These are phyloP conservation scores for Emydomyces testavorans DNA, from an alignment of 2,329 filamentous ascomycete species.

Conservation along the genomic window DNA sequence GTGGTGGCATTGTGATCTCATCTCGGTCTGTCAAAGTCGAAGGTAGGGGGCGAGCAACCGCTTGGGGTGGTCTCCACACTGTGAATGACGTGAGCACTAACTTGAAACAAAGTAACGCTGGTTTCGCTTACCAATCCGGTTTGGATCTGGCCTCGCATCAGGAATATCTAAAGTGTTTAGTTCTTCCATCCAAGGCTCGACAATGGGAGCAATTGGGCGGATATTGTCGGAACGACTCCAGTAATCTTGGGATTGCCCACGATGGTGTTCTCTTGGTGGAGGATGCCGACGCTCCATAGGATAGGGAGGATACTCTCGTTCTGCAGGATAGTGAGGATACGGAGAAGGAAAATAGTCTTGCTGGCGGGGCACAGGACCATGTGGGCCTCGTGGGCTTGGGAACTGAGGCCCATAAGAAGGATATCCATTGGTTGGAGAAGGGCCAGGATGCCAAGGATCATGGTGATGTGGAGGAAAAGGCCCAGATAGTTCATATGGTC, in stretches of 20 bases:
- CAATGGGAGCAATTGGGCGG: conserved; percentile 8
- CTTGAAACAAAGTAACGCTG: conserved; percentile 1
- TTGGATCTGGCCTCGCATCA: conserved; percentile 9
- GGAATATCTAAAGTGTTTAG: conserved; percentile 14
- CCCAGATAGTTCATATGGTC: conserved; percentile 17
- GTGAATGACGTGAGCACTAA: conserved; percentile 13
- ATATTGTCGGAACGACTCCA: conserved; percentile 12
- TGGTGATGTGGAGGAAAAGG: conserved; percentile 15
- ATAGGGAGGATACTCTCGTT: conserved; percentile 11
- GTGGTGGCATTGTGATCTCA: conserved; percentile 20
- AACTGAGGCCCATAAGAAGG: conserved; percentile 18
- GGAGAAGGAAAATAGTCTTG: conserved; percentile 15
- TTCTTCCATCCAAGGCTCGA: conserved; percentile 17
- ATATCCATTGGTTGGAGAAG: conserved; percentile 19
- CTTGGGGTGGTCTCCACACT: conserved; percentile 18
- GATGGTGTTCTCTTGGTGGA: conserved; percentile 9
- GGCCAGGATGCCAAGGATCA: conserved; percentile 18
- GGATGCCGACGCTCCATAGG: conserved; percentile 8
- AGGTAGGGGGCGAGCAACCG: conserved; percentile 22
- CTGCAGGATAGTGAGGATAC: not conserved
- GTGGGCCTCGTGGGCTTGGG: conserved; percentile 12
- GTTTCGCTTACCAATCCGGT: conserved; percentile 16
- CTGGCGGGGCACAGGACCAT: conserved; percentile 10
- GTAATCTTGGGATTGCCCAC: conserved; percentile 8
- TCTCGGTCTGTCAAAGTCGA: conserved; percentile 21